phyloP scores from a whole-genome alignment of 495 filamentous ascomycete genomes.

The Glutinoglossum americanum region DNA sequence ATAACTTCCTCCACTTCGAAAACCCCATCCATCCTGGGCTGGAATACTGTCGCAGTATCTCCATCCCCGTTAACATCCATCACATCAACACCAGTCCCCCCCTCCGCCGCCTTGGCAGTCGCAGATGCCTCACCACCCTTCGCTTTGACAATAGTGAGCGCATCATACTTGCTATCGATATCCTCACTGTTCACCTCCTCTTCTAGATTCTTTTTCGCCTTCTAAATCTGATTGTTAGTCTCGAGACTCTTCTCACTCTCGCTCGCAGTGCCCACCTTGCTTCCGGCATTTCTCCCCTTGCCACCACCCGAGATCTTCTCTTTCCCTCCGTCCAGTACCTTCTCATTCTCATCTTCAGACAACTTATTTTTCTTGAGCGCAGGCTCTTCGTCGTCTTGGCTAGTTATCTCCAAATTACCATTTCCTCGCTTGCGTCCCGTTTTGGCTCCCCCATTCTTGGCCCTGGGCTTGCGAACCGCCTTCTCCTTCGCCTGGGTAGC shows the following conservation, averaged over 20 bases:
- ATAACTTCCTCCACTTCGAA: neutral
- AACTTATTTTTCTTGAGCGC: neutral
- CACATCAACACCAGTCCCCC: too few species aligned
- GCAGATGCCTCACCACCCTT: neutral
- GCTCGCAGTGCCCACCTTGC: neutral
- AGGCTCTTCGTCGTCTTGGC: neutral
- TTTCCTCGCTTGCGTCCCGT: neutral
- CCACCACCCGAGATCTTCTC: too few species aligned
- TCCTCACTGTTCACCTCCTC: too few species aligned
- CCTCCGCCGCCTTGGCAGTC: neutral
- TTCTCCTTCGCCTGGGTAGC: neutral
- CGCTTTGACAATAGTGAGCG: neutral
- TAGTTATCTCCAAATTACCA: neutral
- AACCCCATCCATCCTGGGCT: neutral
- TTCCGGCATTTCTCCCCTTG: neutral
- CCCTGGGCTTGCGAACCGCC: neutral
- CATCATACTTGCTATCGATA: too few species aligned
- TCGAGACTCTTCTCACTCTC: too few species aligned
- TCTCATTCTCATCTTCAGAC: neutral
- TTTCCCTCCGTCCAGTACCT: neutral
- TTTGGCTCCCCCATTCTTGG: neutral
- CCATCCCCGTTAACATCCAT: neutral
- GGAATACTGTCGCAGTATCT: neutral
- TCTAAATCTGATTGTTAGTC: too few species aligned
- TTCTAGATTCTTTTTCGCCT: too few species aligned